Evolutionary conservation across 306 rosid genomes (phyloP), one percentile per base, ranked within the genome.

Genomic region (Rosa persica): DNA sequence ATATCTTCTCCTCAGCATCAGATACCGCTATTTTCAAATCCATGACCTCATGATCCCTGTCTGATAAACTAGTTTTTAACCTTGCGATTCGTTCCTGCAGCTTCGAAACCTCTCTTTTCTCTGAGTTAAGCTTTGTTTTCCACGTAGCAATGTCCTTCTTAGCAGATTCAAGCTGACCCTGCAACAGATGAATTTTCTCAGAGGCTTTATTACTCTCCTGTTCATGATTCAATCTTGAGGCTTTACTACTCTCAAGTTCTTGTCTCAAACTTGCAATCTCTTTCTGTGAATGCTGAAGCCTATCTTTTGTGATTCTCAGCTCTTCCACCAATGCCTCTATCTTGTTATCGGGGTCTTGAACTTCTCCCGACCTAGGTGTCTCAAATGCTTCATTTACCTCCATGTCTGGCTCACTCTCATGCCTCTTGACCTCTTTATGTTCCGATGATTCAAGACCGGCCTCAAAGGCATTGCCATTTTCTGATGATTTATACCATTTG

Each of bases 1-100:
- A 96, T 64, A 96, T 91, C 81, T 96, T 96, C 87, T 90, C 77
- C 92, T 96, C 98, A 0, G 99, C 98, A 78, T 96, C 99, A 3
- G 99, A 96, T 34, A 96, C 96, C 1, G 83, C 98, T 13, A 86
- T 76, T 83, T 96, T 96, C 83, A 96, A 87, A 72, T 93, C 97
- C 91, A 94, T 80, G 74, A 90, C 76, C 85, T 96, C 99, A 9
- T 82, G 87, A 62, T 89, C 96, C 39, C 99, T 89, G 84, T 89
- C 99, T 19, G 86, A 73, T 68, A 96, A 88, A 81, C 98, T 93
- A 40, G 79, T 25, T 88, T 82, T 95, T 73, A 93, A 64, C 88
- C 92, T 89, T 25, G 84, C 47, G 34, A 89, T 83, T 72, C 98
- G 90, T 85, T 93, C 94, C 72, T 87, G 89, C 79, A 95, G 90